These are phyloP conservation scores for Gonapodya sp. DNA, from an alignment of 192 early-diverging fungal species.

Conservation along the genomic window DNA sequence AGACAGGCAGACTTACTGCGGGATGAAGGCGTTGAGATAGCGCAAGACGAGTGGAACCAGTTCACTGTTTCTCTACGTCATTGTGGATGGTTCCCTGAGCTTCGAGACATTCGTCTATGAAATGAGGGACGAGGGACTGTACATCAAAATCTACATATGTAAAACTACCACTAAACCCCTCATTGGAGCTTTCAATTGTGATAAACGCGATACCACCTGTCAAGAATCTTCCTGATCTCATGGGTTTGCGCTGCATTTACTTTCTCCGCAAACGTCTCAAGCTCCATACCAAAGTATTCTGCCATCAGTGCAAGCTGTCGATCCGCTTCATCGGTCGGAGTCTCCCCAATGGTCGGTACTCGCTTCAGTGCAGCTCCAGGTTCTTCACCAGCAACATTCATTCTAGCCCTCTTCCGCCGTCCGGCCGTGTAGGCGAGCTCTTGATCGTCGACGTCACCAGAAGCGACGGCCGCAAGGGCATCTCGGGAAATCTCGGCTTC, in stretches of 20 bases:
- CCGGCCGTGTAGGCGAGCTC: not conserved
- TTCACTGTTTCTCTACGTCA: not conserved
- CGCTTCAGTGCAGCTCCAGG: not conserved
- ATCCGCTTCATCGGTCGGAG: not conserved
- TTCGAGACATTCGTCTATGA: not conserved
- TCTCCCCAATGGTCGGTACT: not conserved
- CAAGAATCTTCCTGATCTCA: not conserved
- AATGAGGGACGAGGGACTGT: not conserved
- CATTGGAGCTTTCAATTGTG: not conserved
- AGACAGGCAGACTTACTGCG: not conserved
- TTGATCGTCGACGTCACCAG: not conserved
- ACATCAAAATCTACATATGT: not conserved
- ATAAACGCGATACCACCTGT: not conserved
- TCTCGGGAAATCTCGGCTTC: not conserved
- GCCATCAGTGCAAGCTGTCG: not conserved
- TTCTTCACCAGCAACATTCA: not conserved
- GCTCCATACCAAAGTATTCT: not conserved
- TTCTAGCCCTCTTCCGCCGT: not conserved
- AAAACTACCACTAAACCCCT: not conserved
- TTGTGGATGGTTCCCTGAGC: not conserved
- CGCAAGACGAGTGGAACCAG: slow-evolving; percentile 1
- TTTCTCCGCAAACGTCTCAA: not conserved
- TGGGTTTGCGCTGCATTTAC: not conserved
- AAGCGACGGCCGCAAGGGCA: not conserved
- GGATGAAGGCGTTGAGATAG: not conserved